Evolutionary conservation across 192 early-diverging fungal genomes (phyloP).

Genomic region (Chytriomyces hyalinus): DNA sequence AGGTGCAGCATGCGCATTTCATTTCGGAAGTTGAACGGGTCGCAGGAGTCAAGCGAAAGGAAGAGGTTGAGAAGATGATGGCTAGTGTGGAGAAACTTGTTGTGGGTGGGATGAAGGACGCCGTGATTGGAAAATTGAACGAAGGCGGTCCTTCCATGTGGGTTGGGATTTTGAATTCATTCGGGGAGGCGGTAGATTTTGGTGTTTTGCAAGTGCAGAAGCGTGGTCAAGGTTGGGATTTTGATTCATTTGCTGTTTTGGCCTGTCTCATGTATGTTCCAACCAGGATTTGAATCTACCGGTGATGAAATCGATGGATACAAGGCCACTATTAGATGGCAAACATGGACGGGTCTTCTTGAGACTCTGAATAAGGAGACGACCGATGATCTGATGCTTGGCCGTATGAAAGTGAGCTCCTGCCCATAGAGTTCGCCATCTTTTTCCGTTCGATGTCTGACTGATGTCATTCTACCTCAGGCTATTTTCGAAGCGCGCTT

Average conservation of each 20-base stretch:
- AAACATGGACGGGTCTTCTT: constrained; percentile 77
- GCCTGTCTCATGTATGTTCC: background rate
- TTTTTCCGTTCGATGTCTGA: background rate
- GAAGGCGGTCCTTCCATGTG: constrained; percentile 73
- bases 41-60: constrained; percentile 60
- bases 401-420: constrained; percentile 57
- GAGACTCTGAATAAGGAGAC: constrained; percentile 81
- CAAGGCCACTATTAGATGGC: constrained; percentile 26
- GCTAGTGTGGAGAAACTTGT: constrained; percentile 41
- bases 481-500: constrained; percentile 85
- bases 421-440: background rate
- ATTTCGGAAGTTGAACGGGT: constrained; percentile 67
- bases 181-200: constrained; percentile 61
- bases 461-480: constrained; percentile 1
- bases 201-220: constrained; percentile 51
- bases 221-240: constrained; percentile 31
- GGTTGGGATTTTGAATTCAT: constrained; percentile 65
- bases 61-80: constrained; percentile 69
- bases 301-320: constrained; percentile 19
- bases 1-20: constrained; percentile 63
- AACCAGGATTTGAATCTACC: constrained; percentile 35
- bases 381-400: constrained; percentile 80
- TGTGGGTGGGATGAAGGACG: constrained; percentile 67
- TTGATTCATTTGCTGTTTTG: constrained; percentile 7
- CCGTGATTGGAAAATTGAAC: constrained; percentile 71